Evolutionary conservation across 305 asterid genomes (phyloP).

Genomic region (Fraxinus albicans): DNA sequence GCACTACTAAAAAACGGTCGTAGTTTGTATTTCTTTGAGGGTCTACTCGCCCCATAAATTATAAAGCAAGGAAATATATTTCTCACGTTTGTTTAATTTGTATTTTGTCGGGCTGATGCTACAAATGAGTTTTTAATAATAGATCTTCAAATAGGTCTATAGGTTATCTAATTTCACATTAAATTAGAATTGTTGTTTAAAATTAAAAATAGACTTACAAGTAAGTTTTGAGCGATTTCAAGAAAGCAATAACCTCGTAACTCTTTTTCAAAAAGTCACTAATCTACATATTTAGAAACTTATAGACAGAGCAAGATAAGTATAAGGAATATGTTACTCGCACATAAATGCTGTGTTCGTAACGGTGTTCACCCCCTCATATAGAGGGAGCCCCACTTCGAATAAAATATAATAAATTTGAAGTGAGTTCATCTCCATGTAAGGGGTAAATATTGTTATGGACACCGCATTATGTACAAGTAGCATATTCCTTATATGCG

Average conservation of each 20-base stretch:
- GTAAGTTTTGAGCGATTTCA: background rate
- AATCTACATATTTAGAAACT: background rate
- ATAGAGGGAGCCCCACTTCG: too few species aligned
- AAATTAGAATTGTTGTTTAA: background rate
- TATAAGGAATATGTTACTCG: background rate
- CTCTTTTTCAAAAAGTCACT: background rate
- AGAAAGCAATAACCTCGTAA: background rate
- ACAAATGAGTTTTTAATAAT: background rate
- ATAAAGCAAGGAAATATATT: too few species aligned
- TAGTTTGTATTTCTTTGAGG: background rate
- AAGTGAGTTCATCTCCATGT: too few species aligned
- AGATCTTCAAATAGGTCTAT: too few species aligned
- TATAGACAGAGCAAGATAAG: background rate
- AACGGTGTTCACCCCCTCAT: too few species aligned
- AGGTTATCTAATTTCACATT: too few species aligned
- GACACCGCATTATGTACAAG: too few species aligned
- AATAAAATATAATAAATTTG: too few species aligned
- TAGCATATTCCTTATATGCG: too few species aligned
- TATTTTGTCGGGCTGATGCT: background rate
- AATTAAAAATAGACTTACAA: background rate
- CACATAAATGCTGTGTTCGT: too few species aligned
- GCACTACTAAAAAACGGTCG: background rate
- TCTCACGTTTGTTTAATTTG: too few species aligned
- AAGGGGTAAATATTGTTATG: too few species aligned
- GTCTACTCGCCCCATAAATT: background rate